Conservation (phyloP, 176 grass and related monocot genomes). For the Poa pratensis region DNA sequence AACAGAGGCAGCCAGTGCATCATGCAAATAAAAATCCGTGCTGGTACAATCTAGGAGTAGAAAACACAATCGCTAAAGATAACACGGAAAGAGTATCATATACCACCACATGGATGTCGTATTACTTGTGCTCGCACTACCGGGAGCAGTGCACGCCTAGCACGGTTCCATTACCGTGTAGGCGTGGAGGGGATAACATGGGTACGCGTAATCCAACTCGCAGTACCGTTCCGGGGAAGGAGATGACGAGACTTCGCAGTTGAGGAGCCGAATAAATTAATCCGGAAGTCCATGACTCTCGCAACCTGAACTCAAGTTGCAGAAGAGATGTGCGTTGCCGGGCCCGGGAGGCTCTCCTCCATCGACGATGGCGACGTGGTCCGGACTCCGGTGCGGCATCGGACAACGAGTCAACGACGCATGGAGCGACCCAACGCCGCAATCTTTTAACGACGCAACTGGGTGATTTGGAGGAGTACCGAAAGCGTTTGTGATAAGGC, state of each 20-base stretch:
- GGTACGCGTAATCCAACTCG: background rate
- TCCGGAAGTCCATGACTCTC: background rate
- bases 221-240: background rate
- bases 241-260: background rate
- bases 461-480: background rate
- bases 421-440: conserved; percentile 17
- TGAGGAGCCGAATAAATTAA: background rate
- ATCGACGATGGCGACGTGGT: background rate
- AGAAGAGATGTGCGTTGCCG: background rate
- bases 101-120: background rate
- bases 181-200: background rate
- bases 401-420: conserved; percentile 51
- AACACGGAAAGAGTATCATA: background rate
- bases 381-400: background rate
- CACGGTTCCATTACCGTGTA: conserved; percentile 1
- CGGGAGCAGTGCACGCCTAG: background rate
- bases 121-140: background rate
- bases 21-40: too few relatives aligned
- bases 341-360: background rate
- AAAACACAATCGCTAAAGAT: background rate
- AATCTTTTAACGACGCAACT: conserved; percentile 19
- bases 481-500: conserved; percentile 26
- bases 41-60: too few relatives aligned
- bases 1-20: too few relatives aligned
- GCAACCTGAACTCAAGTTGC: background rate